Evolutionary conservation across 2,329 filamentous ascomycete genomes (phyloP), one percentile per base, ranked within the genome.

Genomic region (Aciculosporium take): DNA sequence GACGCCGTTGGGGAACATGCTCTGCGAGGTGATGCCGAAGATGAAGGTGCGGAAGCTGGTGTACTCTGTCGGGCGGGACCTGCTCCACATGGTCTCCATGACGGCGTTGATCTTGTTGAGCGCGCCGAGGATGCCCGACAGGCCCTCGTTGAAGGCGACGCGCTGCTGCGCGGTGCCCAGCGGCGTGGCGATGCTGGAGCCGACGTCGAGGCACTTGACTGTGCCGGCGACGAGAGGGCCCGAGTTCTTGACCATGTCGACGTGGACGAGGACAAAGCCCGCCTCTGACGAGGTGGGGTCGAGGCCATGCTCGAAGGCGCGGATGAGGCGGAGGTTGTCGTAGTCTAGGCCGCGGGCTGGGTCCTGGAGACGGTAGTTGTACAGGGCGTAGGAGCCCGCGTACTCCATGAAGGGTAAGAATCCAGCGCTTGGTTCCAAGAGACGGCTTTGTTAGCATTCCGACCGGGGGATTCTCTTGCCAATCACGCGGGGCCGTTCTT

Each of bases 381-480:
- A 82, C 49, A 80, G 72, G 40, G 76, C 80, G 54, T 80, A 81
- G 41, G 71, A 80, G 45, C 74, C 78, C 44, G 72, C 79, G 56
- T 79, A 94, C 54, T 91, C 86, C 83, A 94, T 89, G 65, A 93
- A 94, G 2, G 87, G 86, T 53, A 89, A 84, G 59, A 94, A 88
- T 43, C 85, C 81, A 69, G 66, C 63, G 40, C 72, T 66, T 44
- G 13, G 29, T 29, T 12, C 9, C 3, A 38, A n/a, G 5, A 27
- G 13, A 27, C n/a, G 15, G 0, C 7, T 3, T n/a, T 13, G 21
- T 39, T 20, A 39, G 37, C 18, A 31, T 17, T 21, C 7, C 29
- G 25, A 17, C 20, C 23, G 4, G 6, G 4, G 6, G 23, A 8
- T 32, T 20, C 6, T 36, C 15, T 39, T n/a, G 15, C 9, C 5